Evolutionary conservation across 192 early-diverging fungal species (phyloP), one percentile per base, ranked within the genome.

Genomic region (Backusella tarrabulga): DNA sequence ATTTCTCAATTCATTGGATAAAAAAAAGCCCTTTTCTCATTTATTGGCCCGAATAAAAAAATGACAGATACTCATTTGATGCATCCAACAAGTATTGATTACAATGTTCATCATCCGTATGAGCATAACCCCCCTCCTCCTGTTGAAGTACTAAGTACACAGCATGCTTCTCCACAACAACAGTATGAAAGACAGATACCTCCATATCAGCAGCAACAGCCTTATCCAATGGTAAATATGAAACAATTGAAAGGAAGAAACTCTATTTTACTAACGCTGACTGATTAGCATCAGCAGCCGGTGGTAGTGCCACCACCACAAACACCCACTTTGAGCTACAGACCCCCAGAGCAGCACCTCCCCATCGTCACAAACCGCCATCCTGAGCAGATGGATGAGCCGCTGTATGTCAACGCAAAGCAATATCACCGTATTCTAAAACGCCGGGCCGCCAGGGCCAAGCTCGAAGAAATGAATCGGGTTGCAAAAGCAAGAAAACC

Each of bases 361-460:
- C 14, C 26, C 40, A 36, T 15, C 26, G 77, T 7, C 32, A 67
- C 56, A 26, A 63, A 63, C 56, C 56, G 56, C 12, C 54, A 29
- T 17, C 29, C 34, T 44, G 76, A 76, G 2, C 68, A 50, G n/a
- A 67, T 71, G 19, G 82, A 87, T 40, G 94, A 97, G 50, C 96
- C 97, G 11, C 84, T 98, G 34, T 98, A 97, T 83, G 98, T 99
- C 46, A 99, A 99, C 83, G 95, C 97, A 32, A 98, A 98, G 84
- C 98, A 99, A 83, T 99, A 97, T 82, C 95, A 97, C 77, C 92
- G 98, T 19, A 99, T 99, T 82, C 83, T 99, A 46, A 96, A 96
- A 81, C 90, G 98, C 40, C 84, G 98, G 66, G 96, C 96, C 70
- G 96, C 97, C 15, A 86, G 97, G 23, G 93, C 94, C 23, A 90